Base-by-base conservation (phyloP, 352 stramenopile species). In the Pythium pectinolyticum region DNA sequence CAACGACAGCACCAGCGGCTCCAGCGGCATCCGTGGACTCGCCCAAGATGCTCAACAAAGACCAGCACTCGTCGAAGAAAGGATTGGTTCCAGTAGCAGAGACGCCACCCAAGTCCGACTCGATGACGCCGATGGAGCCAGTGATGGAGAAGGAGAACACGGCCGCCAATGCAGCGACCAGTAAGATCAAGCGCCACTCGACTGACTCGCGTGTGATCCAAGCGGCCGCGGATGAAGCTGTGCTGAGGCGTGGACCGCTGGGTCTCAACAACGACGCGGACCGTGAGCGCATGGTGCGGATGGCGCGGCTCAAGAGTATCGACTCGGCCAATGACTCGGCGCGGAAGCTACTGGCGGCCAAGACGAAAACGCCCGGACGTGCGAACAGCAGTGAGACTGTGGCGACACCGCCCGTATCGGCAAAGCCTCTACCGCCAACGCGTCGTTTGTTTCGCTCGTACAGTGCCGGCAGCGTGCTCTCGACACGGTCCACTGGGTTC, bases 401-500 rank as follows among this genome's bases (percentile, higher is more conserved):
- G 12, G 15, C 37, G 22, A 19, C 17, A 3, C 7, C 17, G 35
- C 43, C 12, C n/a, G 24, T 3, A 25, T 25, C 12, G 43, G 20
- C 9, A 50, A 50, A 7, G 22, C 11, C 11, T 9, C 51, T 11
- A 19, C 6, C 48, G 1, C 40, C 50, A 4, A 31, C 31, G 17
- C 48, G 59, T 28, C 61, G 62, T 15, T 61, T 86, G 0, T 77
- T 74, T 47, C 78, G 83, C 6, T 92, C 83, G 14, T 80, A 72
- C n/a, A 92, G 83, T 51, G 83, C 83, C 12, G 79, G 78, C 4
- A 89, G 78, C 20, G 82, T 90, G 30, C 71, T 92, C 5, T 85
- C 77, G 14, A 78, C 64, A 5, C 64, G 66, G 11, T 74, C 70
- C 22, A 67, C 63, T 37, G 67, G 70, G 7, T 78, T 76, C 25